A percentile compares a stretch with the other conserved stretches of the same genome.
Conservation (phyloP, 2,329 filamentous ascomycete species). For the Epichloe sp. region DNA sequence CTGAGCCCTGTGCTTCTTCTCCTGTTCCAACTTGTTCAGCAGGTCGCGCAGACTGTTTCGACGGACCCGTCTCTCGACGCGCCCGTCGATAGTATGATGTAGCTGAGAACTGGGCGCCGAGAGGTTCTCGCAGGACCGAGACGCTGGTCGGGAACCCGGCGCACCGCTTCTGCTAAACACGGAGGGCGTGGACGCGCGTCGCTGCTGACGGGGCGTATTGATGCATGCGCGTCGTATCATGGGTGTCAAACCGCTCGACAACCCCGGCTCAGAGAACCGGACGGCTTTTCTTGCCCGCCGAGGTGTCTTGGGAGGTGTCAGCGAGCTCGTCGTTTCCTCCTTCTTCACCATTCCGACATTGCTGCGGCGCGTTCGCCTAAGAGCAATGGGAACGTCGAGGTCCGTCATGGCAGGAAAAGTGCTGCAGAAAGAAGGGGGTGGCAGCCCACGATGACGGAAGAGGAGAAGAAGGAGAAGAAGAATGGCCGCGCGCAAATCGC, state of each 20-base stretch:
- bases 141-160: conserved; percentile 5
- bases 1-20: conserved; percentile 28
- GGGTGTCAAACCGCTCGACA: conserved; percentile 43
- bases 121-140: conserved; percentile 19
- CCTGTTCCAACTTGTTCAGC: conserved; percentile 37
- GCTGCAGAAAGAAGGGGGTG: too few relatives aligned
- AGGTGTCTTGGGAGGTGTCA: conserved; percentile 16
- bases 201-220: conserved; percentile 20
- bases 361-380: conserved; percentile 39
- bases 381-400: conserved; percentile 38
- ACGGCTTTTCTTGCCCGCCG: conserved; percentile 32
- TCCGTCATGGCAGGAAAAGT: conserved; percentile 19
- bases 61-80: conserved; percentile 42
- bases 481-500: too few relatives aligned
- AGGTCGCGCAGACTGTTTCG: conserved; percentile 45
- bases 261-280: conserved; percentile 46
- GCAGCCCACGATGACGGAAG: background rate
- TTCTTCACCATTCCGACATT: conserved; percentile 18
- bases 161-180: conserved; percentile 8
- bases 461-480: background rate
- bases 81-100: conserved; percentile 41
- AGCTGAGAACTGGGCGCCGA: conserved; percentile 21
- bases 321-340: conserved; percentile 8
- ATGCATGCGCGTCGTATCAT: conserved; percentile 41
- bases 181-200: conserved; percentile 33